phyloP scores from a whole-genome alignment of 352 stramenopile species.

The Globisporangium middletonii region DNA sequence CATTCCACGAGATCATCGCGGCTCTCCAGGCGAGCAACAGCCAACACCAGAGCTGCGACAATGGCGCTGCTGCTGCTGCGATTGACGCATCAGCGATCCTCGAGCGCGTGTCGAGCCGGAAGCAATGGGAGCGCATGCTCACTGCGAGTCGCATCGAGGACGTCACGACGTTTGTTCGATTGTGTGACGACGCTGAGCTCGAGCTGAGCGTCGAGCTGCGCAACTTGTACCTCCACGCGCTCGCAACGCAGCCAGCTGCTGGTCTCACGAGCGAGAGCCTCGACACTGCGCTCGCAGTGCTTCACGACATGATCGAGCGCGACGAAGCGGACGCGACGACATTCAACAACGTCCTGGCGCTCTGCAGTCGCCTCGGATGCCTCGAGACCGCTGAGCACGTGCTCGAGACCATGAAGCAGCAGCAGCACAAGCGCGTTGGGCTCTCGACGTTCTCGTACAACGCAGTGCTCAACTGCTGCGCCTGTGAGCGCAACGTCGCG shows the following conservation, averaged over 20 bases:
- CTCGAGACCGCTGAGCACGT: conserved; percentile 27
- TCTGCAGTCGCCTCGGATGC: conserved; percentile 26
- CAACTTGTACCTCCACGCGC: conserved; percentile 13
- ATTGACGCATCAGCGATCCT: not conserved
- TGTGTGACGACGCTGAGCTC: not conserved
- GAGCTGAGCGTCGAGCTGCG: conserved; percentile 3
- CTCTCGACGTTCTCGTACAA: conserved; percentile 28
- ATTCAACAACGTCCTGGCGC: conserved; percentile 33
- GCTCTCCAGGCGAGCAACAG: not conserved
- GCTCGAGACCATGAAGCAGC: conserved; percentile 29
- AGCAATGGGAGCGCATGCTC: conserved; percentile 15
- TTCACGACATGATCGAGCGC: conserved; percentile 29
- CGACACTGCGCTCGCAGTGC: conserved; percentile 21
- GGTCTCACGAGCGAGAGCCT: conserved; percentile 3
- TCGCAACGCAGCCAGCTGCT: not conserved
- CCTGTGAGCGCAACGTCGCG: conserved; percentile 20
- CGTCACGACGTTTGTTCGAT: conserved; percentile 7
- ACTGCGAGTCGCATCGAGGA: conserved; percentile 2
- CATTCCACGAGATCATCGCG: conserved; percentile 1
- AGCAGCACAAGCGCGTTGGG: not conserved
- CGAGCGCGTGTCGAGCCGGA: conserved; percentile 4
- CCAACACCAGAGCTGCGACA: not conserved
- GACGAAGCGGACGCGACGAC: conserved; percentile 14
- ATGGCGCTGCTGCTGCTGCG: too few relatives aligned
- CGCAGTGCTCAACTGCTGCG: conserved; percentile 38